Evolutionary conservation across 1,284 basidiomycete species (phyloP), one percentile per base, ranked within the genome.

Genomic region (Marasmius oreades): DNA sequence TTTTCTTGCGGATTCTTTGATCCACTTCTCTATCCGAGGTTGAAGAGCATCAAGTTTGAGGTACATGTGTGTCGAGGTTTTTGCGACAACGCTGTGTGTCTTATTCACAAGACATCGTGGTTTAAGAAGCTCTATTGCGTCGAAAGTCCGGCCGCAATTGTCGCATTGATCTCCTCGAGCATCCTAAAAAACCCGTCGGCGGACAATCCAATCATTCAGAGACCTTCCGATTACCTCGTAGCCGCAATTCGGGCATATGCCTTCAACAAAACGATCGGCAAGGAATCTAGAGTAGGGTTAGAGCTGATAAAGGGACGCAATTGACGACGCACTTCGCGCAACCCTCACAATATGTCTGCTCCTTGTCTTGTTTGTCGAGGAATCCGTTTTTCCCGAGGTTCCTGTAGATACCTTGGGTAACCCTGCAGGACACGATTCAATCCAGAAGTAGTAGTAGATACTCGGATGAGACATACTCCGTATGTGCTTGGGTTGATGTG

Each of bases 101-200:
- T 86, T 89, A 70, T 92, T 80, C 64, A 98, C 80, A 62, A 97
- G 88, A 73, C 97, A 99, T 36, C 94, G 86, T n/a, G 97, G 97
- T 66, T 95, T 88, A 72, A 97, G 83, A 59, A 99, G 85, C 66
- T 98, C 95, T 59, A 96, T 84, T 1, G 95, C 92, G 59, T 97
- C 96, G 53, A 97, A 84, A 7, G 96, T 97, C 61, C 94, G 85
- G 43, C 90, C 86, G 69, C 97, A 99, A 59, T 87, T 82, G 72
- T 99, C 97, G 73, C 97, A 99, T 78, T 99, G 97, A 72, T 99
- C 97, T 10, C 97, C 97, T 47, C 97, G 90, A 37, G 96, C 97
- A 64, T 98, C 96, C 89, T 93, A 31, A 51, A 16, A 5, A 55
- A 20, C 18, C 51, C 50, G 18, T 31, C 39, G 16, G 22, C 34